These are phyloP conservation scores for Petunia hybrid DNA, from an alignment of 305 asterid genomes.

Conservation along the genomic window DNA sequence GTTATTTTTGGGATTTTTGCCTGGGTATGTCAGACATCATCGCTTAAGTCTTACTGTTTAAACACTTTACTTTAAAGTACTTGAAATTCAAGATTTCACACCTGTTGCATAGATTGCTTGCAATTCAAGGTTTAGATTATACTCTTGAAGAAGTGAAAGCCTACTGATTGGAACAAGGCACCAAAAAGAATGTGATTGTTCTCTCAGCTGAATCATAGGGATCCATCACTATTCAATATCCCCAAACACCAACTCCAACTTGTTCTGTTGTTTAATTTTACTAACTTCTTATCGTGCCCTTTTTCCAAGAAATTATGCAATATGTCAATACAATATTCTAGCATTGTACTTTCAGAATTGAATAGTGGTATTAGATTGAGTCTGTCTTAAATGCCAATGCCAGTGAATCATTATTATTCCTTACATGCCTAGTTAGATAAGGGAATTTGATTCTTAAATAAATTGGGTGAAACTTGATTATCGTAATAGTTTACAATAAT, in stretches of 20 bases:
- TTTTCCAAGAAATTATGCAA: not conserved
- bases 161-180: not conserved
- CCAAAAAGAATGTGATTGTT: constrained; percentile 6
- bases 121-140: not conserved
- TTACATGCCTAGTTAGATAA: constrained; percentile 5
- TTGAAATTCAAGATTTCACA: constrained; percentile 8
- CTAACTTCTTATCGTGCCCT: too few species aligned
- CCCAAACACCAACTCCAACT: too few species aligned
- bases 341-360: not conserved
- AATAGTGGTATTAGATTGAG: not conserved
- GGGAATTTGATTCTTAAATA: not conserved
- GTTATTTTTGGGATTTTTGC: too few species aligned
- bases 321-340: not conserved
- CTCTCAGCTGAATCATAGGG: not conserved
- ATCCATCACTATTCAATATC: not conserved
- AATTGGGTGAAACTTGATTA: not conserved
- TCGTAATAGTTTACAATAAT: too few species aligned
- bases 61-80: not conserved
- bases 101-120: constrained; percentile 2
- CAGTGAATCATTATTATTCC: not conserved
- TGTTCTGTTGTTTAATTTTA: too few species aligned
- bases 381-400: constrained; percentile 14
- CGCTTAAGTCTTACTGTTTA: not conserved
- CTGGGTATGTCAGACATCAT: too few species aligned
- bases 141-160: not conserved